Evolutionary conservation across 768 basidiomycete species (phyloP).

Genomic region (Rhodotorula toruloides): DNA sequence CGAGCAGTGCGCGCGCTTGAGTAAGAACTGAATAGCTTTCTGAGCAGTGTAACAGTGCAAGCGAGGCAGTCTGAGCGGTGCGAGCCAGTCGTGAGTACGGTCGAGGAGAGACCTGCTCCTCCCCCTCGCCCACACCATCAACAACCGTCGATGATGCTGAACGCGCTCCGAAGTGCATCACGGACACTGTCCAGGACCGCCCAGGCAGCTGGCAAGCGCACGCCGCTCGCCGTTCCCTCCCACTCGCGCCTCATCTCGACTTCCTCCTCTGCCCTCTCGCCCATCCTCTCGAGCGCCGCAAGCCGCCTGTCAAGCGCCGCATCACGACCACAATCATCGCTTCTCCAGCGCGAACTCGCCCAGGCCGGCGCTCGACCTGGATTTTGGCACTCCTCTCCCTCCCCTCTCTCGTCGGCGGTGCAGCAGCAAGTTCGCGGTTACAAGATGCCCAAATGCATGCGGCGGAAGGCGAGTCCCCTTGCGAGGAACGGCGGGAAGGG

Average conservation of each 20-base stretch:
- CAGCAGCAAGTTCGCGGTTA: constrained; percentile 7
- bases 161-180: no score
- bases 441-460: constrained; percentile 30
- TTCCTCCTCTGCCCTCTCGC: no score
- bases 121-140: background rate
- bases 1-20: no score
- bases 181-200: no score
- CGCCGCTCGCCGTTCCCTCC: no score
- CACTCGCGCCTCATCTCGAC: no score
- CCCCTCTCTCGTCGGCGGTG: background rate
- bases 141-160: no score
- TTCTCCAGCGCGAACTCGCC: background rate
- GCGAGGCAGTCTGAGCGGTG: background rate
- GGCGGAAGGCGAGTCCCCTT: constrained; percentile 12
- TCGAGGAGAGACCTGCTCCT: background rate
- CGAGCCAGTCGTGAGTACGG: background rate
- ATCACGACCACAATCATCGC: no score
- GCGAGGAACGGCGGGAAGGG: constrained; percentile 19
- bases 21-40: background rate
- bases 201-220: no score
- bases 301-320: no score
- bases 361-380: background rate
- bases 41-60: background rate
- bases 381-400: background rate
- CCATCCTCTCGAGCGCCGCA: no score